Base-by-base conservation (phyloP, 177 flowering plant genomes). In the Vitis hybrid region DNA sequence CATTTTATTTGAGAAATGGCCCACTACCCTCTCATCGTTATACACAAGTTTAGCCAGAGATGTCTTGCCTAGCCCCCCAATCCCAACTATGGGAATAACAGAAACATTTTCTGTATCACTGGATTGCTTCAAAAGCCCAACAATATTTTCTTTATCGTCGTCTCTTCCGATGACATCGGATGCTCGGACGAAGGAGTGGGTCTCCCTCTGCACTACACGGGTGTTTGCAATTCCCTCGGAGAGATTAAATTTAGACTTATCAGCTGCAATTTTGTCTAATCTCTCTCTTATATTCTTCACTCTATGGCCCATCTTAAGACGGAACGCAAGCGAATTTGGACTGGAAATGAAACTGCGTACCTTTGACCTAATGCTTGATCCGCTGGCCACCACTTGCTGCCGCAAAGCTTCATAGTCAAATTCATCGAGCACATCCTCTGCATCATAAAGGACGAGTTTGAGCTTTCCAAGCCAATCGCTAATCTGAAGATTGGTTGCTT, bases 61-160 rank as follows among this genome's bases (percentile, higher is more conserved):
- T 4, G 79, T 68, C 39, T 72, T 76, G 0, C 78, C 78, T 0
- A 71, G 3, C 9, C 75, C 78, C 5, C 78, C 78, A 2, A 67
- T 50, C 0, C 79, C 79, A 18, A 68, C 64, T 1, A 76, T 68
- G 2, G 79, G 21, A 22, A 76, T 18, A 2, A 62, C 51, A 0
- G 58, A 18, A 5, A 13, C 62, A 62, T 11, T 26, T 3, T 31
- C 57, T 10, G 12, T 18, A 10, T 64, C 18, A 19, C 9, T 14
- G 0, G 56, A 2, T 10, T 21, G 19, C 57, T 51, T 8, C 57
- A 65, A 22, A 7, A 51, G n/a, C 0, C 39, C 21, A 29, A 21
- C 39, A 56, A 64, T 0, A 12, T 33, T 5, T 60, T 21, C 31
- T 16, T 45, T 60, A 2, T 75, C 77, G 0, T 63, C 60, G 1